Evolutionary conservation across 2,329 filamentous ascomycete genomes (phyloP).

Genomic region (Fusarium beomiforme): DNA sequence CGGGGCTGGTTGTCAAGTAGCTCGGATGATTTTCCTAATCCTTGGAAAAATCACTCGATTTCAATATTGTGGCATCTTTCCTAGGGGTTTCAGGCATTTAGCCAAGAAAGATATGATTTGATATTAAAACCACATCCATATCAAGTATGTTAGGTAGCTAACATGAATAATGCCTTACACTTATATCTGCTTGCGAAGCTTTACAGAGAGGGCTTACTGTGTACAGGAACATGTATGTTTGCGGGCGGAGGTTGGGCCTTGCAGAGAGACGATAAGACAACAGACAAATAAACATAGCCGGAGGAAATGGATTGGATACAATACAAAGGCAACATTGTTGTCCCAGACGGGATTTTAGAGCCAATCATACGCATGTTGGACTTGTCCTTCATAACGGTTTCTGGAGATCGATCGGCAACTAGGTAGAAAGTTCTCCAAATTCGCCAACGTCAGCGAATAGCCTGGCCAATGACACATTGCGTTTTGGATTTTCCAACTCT

Average conservation of each 20-base stretch:
- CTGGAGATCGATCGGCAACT: conserved; percentile 20
- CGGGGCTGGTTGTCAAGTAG: background rate
- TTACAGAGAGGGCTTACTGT: too few species aligned
- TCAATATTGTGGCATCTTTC: too few species aligned
- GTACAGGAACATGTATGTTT: background rate
- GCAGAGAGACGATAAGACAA: background rate
- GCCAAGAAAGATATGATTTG: background rate
- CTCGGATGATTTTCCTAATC: background rate
- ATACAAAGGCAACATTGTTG: background rate
- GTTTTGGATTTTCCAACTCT: conserved; percentile 28
- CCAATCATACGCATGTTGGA: background rate
- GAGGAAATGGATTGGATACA: background rate
- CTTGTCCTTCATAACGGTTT: background rate
- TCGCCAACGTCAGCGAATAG: conserved; percentile 16
- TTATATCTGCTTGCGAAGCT: too few species aligned
- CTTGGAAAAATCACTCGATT: background rate
- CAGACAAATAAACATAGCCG: background rate
- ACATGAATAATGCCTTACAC: background rate
- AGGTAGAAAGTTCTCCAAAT: background rate
- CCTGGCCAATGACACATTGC: conserved; percentile 40
- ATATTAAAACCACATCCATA: background rate
- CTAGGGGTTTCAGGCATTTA: background rate
- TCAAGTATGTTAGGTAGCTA: background rate
- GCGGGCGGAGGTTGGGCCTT: too few species aligned
- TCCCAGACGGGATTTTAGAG: background rate